phyloP scores from a whole-genome alignment of 345 rosid species.

The Kandelia obovata region DNA sequence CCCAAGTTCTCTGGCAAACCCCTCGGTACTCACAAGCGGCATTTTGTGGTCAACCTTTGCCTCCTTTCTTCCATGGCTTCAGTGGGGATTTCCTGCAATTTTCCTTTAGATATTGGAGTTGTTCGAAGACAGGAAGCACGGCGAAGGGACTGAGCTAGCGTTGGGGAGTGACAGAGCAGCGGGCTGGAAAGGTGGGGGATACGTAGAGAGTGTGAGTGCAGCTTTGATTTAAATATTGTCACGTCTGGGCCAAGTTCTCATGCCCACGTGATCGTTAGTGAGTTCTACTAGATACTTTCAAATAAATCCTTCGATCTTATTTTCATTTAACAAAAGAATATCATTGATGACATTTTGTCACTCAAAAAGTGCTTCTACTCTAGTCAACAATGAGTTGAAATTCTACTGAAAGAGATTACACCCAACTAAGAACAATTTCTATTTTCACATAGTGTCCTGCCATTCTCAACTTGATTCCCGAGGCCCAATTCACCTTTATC shows the following conservation, averaged over 20 bases:
- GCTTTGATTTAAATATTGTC: conserved; percentile 51
- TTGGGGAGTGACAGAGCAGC: conserved; percentile 1
- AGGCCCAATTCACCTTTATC: conserved; percentile 33
- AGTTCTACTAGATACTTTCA: not conserved
- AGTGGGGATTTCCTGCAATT: conserved; percentile 49
- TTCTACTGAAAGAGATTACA: not conserved
- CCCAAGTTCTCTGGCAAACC: conserved; percentile 92
- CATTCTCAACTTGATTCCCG: conserved; percentile 37
- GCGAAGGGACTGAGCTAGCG: conserved; percentile 2
- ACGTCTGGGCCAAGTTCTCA: conserved; percentile 36
- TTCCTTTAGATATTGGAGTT: conserved; percentile 2
- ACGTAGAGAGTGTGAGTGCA: conserved; percentile 33
- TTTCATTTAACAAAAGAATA: too few relatives aligned
- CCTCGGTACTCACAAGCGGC: conserved; percentile 81
- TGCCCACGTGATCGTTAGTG: conserved; percentile 56
- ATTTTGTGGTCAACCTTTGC: conserved; percentile 93
- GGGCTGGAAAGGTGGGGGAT: conserved; percentile 39
- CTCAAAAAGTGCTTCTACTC: not conserved
- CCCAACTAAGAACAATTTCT: conserved; percentile 35
- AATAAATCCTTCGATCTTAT: too few relatives aligned
- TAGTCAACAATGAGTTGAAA: conserved; percentile 5
- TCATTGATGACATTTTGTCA: too few relatives aligned
- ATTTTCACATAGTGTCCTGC: conserved; percentile 36
- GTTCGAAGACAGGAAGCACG: not conserved
- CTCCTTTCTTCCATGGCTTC: conserved; percentile 91